Evolutionary conservation across 1,284 basidiomycete genomes (phyloP), one percentile per base, ranked within the genome.

Genomic region (Rhodotorula sp.): DNA sequence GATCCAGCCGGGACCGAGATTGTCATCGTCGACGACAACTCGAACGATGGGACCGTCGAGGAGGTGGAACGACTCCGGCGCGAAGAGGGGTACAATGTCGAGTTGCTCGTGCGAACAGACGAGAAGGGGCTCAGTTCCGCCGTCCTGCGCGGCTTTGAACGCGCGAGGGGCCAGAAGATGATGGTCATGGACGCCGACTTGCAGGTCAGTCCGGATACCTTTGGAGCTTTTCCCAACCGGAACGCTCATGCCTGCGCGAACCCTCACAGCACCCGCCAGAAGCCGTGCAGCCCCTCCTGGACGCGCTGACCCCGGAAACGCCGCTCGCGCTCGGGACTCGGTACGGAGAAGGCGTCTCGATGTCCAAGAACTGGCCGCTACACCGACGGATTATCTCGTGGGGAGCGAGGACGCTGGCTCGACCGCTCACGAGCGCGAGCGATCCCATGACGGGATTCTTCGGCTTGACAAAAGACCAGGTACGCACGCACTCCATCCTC

Each of bases 391-490:
- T 84, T 71, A 83, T 84, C 73, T 82, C 80, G 0, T 79, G 79
- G 66, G 83, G 83, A n/a, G 83, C 83, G 12, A 77, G 83, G n/a
- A 71, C 82, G 66, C 79, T 84, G 49, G 82, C 83, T 0, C 74
- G 80, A 4, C 83, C 83, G 1, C 76, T 84, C 49, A 83, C 83
- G 2, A 74, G 78, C 63, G 82, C 82, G 2, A 81, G 80, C 72
- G 83, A 84, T 71, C 83, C 83, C 22, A 84, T 84, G 83, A 80
- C 80, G 4, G 83, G 83, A 6, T 84, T 84, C 80, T 84, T 84
- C 69, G 83, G 82, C 37, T 80, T 84, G 64, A 77, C 79, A 33
- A 82, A 81, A 69, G 80, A 82, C 59, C 76, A 80, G 18, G 82
- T 82, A 54, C 48, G 82, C 78, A 2, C 33, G 29, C 30, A 58